These are phyloP conservation scores for Phlyctochytrium bullatum DNA, from an alignment of 192 early-diverging fungal genomes.

Conservation along the genomic window DNA sequence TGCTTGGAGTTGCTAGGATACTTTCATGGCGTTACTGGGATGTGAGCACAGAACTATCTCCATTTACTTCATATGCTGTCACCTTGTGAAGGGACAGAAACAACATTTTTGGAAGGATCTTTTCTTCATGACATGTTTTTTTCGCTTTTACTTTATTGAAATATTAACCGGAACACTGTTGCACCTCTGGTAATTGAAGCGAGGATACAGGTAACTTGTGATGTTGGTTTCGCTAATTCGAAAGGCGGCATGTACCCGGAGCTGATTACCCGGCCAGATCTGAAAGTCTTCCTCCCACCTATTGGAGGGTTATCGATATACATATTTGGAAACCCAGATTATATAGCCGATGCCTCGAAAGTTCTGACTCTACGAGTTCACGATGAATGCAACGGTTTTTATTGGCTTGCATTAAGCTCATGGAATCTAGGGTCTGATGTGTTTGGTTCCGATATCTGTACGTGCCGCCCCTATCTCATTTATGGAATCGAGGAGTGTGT, in stretches of 20 bases:
- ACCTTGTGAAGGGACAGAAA: no score
- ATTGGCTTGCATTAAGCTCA: slow-evolving; percentile 40
- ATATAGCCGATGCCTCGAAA: slow-evolving; percentile 78
- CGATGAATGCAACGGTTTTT: slow-evolving; percentile 96
- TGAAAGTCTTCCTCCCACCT: slow-evolving; percentile 91
- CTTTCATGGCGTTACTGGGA: no score
- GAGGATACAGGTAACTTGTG: slow-evolving; percentile 4
- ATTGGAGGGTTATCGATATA: slow-evolving; percentile 92
- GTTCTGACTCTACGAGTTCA: slow-evolving; percentile 84
- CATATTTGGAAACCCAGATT: slow-evolving; percentile 85
- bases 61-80: no score
- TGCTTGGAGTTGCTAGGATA: no score
- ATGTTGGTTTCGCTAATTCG: background rate
- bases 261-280: slow-evolving; percentile 86
- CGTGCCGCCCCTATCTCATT: slow-evolving; percentile 49
- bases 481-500: slow-evolving; percentile 90
- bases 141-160: slow-evolving; percentile 5
- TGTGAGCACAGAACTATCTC: no score
- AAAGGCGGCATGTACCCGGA: slow-evolving; percentile 96
- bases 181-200: no score
- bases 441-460: slow-evolving; percentile 47
- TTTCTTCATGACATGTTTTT: background rate
- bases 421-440: slow-evolving; percentile 33
- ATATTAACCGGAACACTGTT: no score
- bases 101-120: no score